Evolutionary conservation across 345 rosid genomes (phyloP), one percentile per base, ranked within the genome.

Genomic region (Populus davidiana): DNA sequence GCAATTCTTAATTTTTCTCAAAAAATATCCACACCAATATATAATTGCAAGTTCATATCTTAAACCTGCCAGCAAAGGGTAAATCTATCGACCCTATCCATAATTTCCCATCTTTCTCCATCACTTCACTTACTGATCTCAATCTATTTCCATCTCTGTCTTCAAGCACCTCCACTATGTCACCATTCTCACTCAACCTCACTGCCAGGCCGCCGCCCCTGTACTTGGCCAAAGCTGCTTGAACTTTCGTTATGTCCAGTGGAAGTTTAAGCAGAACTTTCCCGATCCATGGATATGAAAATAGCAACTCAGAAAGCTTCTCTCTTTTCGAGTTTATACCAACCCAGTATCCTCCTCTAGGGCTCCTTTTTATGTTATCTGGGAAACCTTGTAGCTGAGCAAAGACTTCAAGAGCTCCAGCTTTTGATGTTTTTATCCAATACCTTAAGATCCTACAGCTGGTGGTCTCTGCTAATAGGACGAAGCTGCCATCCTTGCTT

Each of bases 111-210:
- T 73, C 81, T 41, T 54, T 74, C 52, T 73, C 82, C 69, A 29
- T 44, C 0, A 73, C 72, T 59, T 78, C 81, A 67, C 81, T 78
- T 50, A 78, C 6, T 2, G 77, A 66, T 47, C 31, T n/a, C 33
- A 77, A 62, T 20, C 23, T 33, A n/a, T 71, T 35, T 44, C 31
- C 17, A 10, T 35, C 62, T 0, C 8, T 8, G 23, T 54, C 61
- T 71, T 63, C 69, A 25, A 76, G 78, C 0, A 78, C 69, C 69
- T 93, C 94, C 64, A 87, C 33, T 7, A 87, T 64, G 14, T 86
- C 82, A 50, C 93, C 98, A n/a, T 84, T 80, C 69, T 92, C 94
- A 69, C 84, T 84, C 78, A 93, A 64, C 86, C 92, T 90, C 78
- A 93, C 76, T 12, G 86, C 98, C 79, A 86, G 25, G 8, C 93